Evolutionary conservation across 805 yeast genomes (phyloP), one percentile per base, ranked within the genome.

Genomic region (Wickerhamiella musiphila): DNA sequence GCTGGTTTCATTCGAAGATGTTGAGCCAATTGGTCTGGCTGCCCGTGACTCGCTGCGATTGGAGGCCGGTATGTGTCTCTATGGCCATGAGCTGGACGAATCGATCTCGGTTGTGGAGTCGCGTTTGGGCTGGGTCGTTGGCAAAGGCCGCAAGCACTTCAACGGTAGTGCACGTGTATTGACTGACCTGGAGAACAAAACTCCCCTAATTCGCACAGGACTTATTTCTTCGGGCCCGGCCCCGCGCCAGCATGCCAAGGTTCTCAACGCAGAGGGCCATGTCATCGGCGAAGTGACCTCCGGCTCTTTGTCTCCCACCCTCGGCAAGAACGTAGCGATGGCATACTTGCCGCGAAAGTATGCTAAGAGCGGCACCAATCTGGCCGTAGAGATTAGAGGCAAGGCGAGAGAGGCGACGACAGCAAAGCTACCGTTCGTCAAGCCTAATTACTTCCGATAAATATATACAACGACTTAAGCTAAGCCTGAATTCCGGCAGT

Each of bases 61-160:
- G 32, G 98, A 90, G 60, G 98, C 98, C 4, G 98, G 98, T 20
- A 79, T 90, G 94, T 90, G 98, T 56, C 64, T 90, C 34, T 90
- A 90, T 48, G 98, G 98, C 2, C 78, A 83, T 52, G 98, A 90
- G 55, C 64, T 90, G 46, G 68, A 66, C 39, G 93, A 82, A 44
- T 53, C 58, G 9, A 71, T 68, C 19, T 76, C 94, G 2, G 98
- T 98, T 8, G 70, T 86, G 4, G 92, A 83, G 45, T 92, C 90
- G 0, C 71, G 90, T 0, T 65, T 90, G 42, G 66, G 83, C 31
- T 90, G 98, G 98, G 68, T 83, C 31, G 66, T 90, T 28, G 78
- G 93, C 23, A 82, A 83, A 59, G 50, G 70, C 11, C 73, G 95
- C 54, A 68, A 94, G 49, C 48, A 53, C 10, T 90, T 84, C 64